Base-by-base conservation (phyloP, 495 filamentous ascomycete species). In the Trichoderma parareesei region DNA sequence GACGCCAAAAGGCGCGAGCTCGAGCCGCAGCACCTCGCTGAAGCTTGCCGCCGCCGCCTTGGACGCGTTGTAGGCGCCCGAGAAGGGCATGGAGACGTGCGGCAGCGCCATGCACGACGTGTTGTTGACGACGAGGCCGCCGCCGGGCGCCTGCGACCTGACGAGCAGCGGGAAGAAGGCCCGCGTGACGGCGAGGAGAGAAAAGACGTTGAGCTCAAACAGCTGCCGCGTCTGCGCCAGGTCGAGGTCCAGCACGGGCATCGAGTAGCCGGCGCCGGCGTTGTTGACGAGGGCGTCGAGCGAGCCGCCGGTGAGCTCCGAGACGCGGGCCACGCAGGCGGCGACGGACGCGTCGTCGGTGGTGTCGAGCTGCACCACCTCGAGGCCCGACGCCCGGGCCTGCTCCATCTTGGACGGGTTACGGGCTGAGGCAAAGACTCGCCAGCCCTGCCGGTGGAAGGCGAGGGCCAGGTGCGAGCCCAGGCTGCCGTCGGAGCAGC, bases 401-500 rank as follows among this genome's bases (percentile, higher is more conserved):
- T 41, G 18, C 43, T 61, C 40, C 70, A 86, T 77, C 62, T 79
- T 83, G 35, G 70, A 63, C 9, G 73, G 63, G 63, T 79, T 72
- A 46, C 84, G 82, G 2, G 79, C 79, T 20, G 84, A 83, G 20
- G 85, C 85, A 67, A 82, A 84, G 59, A 87, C 85, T 20, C 76
- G 78, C 63, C 74, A 78, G n/a, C 82, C 83, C 40, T 69, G 70
- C 7, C 69, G 66, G 43, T 82, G 77, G 71, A 87, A 86, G 46
- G 75, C 76, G 5, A 69, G 68, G 6, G 84, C 85, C 10, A 88
- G 76, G 16, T 76, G 80, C 40, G 77, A 72, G 14, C 85, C 85
- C 65, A 86, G 79, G 42, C 84, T 79, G 33, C 81, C 83, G 53
- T 78, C 73, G 46, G 75, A 79, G 65, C 81, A 84, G 64, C 80